A percentile compares a stretch with the other conserved stretches of the same genome.
phyloP scores from a whole-genome alignment of 768 basidiomycete species.

The Leucocoprinus sp. region DNA sequence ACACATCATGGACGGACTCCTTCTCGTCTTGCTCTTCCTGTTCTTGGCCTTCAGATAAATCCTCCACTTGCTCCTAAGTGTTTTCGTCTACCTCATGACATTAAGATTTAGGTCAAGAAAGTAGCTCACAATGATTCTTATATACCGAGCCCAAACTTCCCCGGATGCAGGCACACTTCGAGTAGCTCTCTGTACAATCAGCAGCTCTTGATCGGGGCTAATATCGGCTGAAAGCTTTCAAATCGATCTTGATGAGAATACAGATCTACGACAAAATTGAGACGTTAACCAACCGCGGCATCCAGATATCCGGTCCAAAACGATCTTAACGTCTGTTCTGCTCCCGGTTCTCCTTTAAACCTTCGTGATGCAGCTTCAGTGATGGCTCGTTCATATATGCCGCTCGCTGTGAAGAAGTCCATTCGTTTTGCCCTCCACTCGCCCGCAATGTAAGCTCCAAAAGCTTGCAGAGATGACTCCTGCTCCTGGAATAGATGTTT shows the following conservation, averaged over 20 bases:
- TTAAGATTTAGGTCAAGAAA: not conserved
- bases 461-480: constrained; percentile 48
- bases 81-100: too few relatives aligned
- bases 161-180: constrained; percentile 72
- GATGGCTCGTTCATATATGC: constrained; percentile 69
- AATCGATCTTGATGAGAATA: not conserved
- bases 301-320: constrained; percentile 77
- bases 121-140: constrained; percentile 54
- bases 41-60: constrained; percentile 28
- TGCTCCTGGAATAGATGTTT: constrained; percentile 13
- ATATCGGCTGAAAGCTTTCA: constrained; percentile 39
- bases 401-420: constrained; percentile 45
- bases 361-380: constrained; percentile 58
- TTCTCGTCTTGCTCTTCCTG: constrained; percentile 26
- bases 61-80: constrained; percentile 1
- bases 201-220: constrained; percentile 32
- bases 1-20: constrained; percentile 42
- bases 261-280: not conserved
- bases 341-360: constrained; percentile 43
- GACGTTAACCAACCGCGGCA: constrained; percentile 42
- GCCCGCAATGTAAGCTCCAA: constrained; percentile 51
- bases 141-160: constrained; percentile 72
- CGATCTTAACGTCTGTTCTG: constrained; percentile 47
- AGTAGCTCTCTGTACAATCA: constrained; percentile 46
- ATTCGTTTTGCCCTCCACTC: constrained; percentile 57